Evolutionary conservation across 306 rosid species (phyloP), one percentile per base, ranked within the genome.

Genomic region (Oxytropis ochrocephala): DNA sequence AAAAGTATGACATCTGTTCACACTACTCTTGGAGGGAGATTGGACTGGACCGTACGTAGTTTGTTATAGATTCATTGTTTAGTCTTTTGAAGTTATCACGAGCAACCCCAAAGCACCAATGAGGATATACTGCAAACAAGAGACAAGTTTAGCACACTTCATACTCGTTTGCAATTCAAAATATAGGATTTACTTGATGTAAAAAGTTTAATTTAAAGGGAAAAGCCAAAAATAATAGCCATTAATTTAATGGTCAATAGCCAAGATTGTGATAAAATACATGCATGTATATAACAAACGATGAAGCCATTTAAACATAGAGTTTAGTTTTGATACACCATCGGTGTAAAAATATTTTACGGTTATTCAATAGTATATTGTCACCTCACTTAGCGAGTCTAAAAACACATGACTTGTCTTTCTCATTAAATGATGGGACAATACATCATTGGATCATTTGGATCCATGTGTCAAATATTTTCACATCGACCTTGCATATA

Each of bases 101-200:
- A 93, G 96, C 90, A 93, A 76, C 73, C 97, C 98, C 86, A 93
- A 79, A 9, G 90, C 90, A 44, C 96, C 96, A 27, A 93, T 87
- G 59, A 93, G 92, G 72, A 90, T 79, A 85, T 93, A 90, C 98
- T 90, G 90, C 86, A 84, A 67, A 58, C 69, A 57, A 67, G 29
- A 72, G 62, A 71, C 53, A 81, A 55, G 9, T n/a, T 77, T 44
- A 61, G 57, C 19, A 53, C 50, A 68, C 14, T 72, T 60, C 21
- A 42, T 7, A 39, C 33, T 60, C 27, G 36, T 39, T 69, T 69
- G 61, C 61, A 46, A 59, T 55, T 65, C 48, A 67, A 70, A 43
- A 53, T 61, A 43, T 21, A 11, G 11, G 35, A 41, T 21, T 42
- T 11, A 21, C 6, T 14, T 2, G 14, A 65, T 9, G 27, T 32